Evolutionary conservation across 768 basidiomycete species (phyloP).

Genomic region (Suillus tomentosus): DNA sequence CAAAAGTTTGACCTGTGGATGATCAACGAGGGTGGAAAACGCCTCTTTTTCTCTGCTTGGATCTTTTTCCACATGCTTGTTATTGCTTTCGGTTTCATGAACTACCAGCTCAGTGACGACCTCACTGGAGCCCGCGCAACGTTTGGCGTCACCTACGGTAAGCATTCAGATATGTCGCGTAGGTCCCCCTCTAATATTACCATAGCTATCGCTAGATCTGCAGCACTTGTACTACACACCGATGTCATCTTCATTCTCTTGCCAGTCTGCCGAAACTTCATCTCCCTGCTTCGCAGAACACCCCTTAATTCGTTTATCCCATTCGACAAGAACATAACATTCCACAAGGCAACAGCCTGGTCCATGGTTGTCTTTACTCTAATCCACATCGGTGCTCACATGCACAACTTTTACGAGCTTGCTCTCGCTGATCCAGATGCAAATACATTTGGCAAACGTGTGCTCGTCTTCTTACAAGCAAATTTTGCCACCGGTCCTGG

Average conservation of each 20-base stretch:
- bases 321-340: conserved; percentile 90
- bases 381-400: conserved; percentile 83
- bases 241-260: conserved; percentile 93
- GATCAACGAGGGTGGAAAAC: conserved; percentile 88
- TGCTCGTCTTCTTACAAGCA: conserved; percentile 71
- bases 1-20: conserved; percentile 76
- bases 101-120: conserved; percentile 84
- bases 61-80: conserved; percentile 81
- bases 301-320: conserved; percentile 85
- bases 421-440: conserved; percentile 58
- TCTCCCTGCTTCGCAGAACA: conserved; percentile 84
- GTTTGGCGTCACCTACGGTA: conserved; percentile 82
- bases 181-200: not conserved
- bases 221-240: conserved; percentile 88
- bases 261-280: conserved; percentile 93
- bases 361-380: conserved; percentile 77
- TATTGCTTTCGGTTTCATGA: conserved; percentile 70
- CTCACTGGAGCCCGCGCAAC: conserved; percentile 59
- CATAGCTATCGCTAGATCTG: conserved; percentile 81
- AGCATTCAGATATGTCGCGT: conserved; percentile 24
- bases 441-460: conserved; percentile 50
- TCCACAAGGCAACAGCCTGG: conserved; percentile 92
- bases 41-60: conserved; percentile 80
- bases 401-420: conserved; percentile 79
- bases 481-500: conserved; percentile 87